Evolutionary conservation across 1,284 basidiomycete genomes (phyloP).

Genomic region (Ganoderma meredithae): DNA sequence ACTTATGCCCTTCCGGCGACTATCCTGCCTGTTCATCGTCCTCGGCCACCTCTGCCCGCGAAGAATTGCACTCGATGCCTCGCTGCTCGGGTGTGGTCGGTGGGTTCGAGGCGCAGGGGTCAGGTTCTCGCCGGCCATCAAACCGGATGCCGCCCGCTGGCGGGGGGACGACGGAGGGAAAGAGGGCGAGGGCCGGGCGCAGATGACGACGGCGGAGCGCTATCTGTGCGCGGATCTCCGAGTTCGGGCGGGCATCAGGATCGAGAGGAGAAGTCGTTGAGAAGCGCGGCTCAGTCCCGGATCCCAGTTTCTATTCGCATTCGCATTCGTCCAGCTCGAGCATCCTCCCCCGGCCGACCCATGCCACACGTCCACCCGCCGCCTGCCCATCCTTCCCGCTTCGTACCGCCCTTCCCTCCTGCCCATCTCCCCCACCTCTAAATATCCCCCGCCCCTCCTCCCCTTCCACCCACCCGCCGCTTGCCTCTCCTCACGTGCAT

Average conservation of each 20-base stretch:
- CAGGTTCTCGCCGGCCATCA: slow-evolving; percentile 5
- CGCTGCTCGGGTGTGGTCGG: not conserved
- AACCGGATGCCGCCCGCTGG: not conserved
- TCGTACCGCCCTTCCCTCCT: not conserved
- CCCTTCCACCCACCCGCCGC: not conserved
- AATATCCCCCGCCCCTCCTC: not conserved
- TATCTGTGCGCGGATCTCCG: not conserved
- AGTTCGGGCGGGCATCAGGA: not conserved
- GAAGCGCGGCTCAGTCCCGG: not conserved
- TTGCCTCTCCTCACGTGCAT: slow-evolving; percentile 1
- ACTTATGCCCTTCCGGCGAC: not conserved
- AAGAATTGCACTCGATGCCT: not conserved
- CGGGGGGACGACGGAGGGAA: not conserved
- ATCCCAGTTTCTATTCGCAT: not conserved
- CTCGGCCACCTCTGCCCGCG: not conserved
- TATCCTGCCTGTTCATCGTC: not conserved
- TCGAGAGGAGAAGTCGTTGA: not conserved
- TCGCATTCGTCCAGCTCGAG: not conserved
- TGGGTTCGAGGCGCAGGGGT: not conserved
- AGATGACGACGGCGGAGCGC: not conserved
- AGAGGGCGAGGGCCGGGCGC: not conserved
- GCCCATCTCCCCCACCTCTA: not conserved
- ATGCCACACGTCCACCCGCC: not conserved
- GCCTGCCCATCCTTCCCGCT: not conserved
- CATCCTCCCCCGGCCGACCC: not conserved